These are phyloP conservation scores for Rhizophlyctis rosea DNA, from an alignment of 192 early-diverging fungal species.

Conservation along the genomic window DNA sequence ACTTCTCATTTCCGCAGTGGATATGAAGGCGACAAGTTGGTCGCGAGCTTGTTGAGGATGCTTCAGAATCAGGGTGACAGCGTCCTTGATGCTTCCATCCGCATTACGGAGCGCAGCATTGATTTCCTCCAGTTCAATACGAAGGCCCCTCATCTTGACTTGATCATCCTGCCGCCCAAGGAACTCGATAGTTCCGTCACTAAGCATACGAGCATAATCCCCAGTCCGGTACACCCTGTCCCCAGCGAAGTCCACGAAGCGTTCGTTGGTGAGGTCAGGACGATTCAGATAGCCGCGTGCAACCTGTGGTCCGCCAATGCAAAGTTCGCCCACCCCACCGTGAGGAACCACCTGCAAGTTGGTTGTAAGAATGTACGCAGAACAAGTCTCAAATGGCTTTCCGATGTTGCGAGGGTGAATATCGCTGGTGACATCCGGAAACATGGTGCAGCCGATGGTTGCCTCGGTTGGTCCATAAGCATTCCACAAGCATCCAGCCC, in stretches of 20 bases:
- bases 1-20: not conserved
- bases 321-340: slow-evolving; percentile 43
- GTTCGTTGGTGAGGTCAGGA: slow-evolving; percentile 33
- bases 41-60: slow-evolving; percentile 5
- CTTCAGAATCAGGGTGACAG: slow-evolving; percentile 2
- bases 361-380: slow-evolving; percentile 8
- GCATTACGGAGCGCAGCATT: not conserved
- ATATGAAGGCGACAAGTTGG: slow-evolving; percentile 10
- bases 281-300: slow-evolving; percentile 39
- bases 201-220: slow-evolving; percentile 18
- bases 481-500: slow-evolving; percentile 11
- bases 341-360: slow-evolving; percentile 21
- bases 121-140: slow-evolving; percentile 32
- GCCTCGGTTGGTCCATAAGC: slow-evolving; percentile 32
- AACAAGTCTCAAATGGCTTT: slow-evolving; percentile 12
- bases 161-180: slow-evolving; percentile 31
- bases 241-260: slow-evolving; percentile 23
- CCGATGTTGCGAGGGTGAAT: slow-evolving; percentile 17
- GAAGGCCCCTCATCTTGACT: slow-evolving; percentile 29
- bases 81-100: not conserved
- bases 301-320: slow-evolving; percentile 39
- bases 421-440: slow-evolving; percentile 3
- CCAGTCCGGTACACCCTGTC: slow-evolving; percentile 34
- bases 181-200: slow-evolving; percentile 34
- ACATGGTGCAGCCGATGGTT: slow-evolving; percentile 28